Evolutionary conservation across 495 filamentous ascomycete species (phyloP), one percentile per base, ranked within the genome.

Genomic region (Hypoxylon intermedium): DNA sequence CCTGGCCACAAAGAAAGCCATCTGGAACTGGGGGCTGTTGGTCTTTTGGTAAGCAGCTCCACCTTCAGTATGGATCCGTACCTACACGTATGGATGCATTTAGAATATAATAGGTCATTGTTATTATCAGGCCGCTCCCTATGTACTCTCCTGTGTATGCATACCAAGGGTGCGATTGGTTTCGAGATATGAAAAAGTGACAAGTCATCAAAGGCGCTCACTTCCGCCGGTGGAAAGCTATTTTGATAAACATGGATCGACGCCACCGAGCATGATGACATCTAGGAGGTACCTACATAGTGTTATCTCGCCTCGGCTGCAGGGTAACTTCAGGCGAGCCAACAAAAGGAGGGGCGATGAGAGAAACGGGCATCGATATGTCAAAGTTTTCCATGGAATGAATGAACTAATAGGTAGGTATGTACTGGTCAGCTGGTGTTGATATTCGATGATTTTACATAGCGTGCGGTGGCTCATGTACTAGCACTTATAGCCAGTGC

Each of bases 1-100:
- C 59, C 46, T 41, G 44, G 31, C 15, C 38, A 38, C 15, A 24
- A 41, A 40, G 30, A 3, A 33, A 26, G 18, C 31, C 30, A 30
- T 15, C 11, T 34, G 12, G 34, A 37, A 37, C 34, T 15, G n/a
- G n/a, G 12, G n/a, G n/a, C 2, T 2, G 34, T 37, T 15, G 34
- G 34, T 37, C 2, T 15, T 37, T 37, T 15, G 34, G 34, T n/a
- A 15, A 37, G n/a, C 34, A 37, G 34, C 34, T 37, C 34, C 34
- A 37, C 34, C 34, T 12, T n/a, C 34, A 37, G 15, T 37, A 37
- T 33, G 9, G 30, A 33, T 11, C 30, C 30, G n/a, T n/a, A n/a
- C n/a, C n/a, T n/a, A n/a, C n/a, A n/a, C n/a, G n/a, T n/a, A n/a
- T n/a, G n/a, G n/a, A n/a, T 47, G 42, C 33, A 20, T 16, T 34